Base-by-base conservation (phyloP, 352 stramenopile species). In the Globisporangium apiculatum region DNA sequence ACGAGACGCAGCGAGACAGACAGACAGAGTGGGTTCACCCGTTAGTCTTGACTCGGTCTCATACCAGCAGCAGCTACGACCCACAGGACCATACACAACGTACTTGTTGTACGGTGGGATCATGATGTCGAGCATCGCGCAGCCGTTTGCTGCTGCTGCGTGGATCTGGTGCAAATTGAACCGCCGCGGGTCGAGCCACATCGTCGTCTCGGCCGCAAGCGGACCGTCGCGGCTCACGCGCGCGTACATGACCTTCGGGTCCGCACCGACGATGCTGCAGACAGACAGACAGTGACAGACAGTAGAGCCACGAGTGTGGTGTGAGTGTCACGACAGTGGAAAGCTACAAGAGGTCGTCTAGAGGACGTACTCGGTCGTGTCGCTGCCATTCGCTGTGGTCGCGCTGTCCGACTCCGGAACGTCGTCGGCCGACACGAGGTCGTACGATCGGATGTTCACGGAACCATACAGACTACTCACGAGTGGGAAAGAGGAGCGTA, bases 81-180 rank as follows among this genome's bases (percentile, higher is more conserved):
- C 24, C 3, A 31, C 24, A 31, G 24, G 24, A 31, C 24, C 24
- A 31, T 31, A 3, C 24, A 9, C 3, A 17, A 73, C 73, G 58
- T 71, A 89, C 79, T 91, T 91, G 67, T 93, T 78, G 69, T 93
- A 93, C 10, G 83, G 83, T n/a, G 83, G 83, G 38, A 93, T 79
- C 81, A 90, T 93, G 53, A 93, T 83, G 47, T 93, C 83, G 41
- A 93, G 66, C 51, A 93, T 62, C 10, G 83, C 83, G 55, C 83
- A 93, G 7, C 83, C 83, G 50, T 88, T 88, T 7, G 78, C 67
- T 14, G 72, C 72, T 51, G 81, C 88, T 11, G 81, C 83, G 55
- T 81, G 71, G 55, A 93, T 87, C 48, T 90, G 76, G 54, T 93
- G 83, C 42, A 93, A 66, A 55, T 93, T 93, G 63, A 91, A 89